phyloP scores from a whole-genome alignment of 2,329 filamentous ascomycete genomes.

The Phialophora expanda region DNA sequence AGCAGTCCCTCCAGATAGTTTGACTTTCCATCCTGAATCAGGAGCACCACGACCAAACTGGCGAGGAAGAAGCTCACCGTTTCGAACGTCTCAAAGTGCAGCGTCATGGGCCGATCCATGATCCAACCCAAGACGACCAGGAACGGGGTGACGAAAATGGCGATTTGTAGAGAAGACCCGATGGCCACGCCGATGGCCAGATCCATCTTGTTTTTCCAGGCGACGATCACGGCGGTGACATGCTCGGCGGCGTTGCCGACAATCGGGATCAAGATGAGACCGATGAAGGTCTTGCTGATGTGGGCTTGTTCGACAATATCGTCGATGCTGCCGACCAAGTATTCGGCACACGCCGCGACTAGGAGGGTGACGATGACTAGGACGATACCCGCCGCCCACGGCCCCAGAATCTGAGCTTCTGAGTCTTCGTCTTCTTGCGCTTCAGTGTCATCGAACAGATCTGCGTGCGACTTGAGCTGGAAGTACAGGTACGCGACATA shows the following conservation, averaged over 20 bases:
- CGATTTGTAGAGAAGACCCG: slow-evolving; percentile 81
- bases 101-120: slow-evolving; percentile 72
- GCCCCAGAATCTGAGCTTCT: slow-evolving; percentile 62
- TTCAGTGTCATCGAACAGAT: slow-evolving; percentile 66
- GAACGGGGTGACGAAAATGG: slow-evolving; percentile 78
- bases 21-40: slow-evolving; percentile 79
- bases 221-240: slow-evolving; percentile 79
- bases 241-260: slow-evolving; percentile 82
- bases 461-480: slow-evolving; percentile 75
- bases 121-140: slow-evolving; percentile 82
- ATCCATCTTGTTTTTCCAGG: slow-evolving; percentile 72
- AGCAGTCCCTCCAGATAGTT: slow-evolving; percentile 85
- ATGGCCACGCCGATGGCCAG: slow-evolving; percentile 78
- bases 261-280: slow-evolving; percentile 77
- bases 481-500: slow-evolving; percentile 80
- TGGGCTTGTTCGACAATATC: slow-evolving; percentile 70
- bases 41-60: slow-evolving; percentile 73
- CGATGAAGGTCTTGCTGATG: slow-evolving; percentile 81
- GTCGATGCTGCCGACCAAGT: slow-evolving; percentile 77
- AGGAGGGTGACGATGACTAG: slow-evolving; percentile 72
- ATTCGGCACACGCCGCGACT: slow-evolving; percentile 76
- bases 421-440: slow-evolving; percentile 42
- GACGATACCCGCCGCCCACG: slow-evolving; percentile 67
- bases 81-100: slow-evolving; percentile 81
- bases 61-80: slow-evolving; percentile 78